Base-by-base conservation (phyloP, 2,329 filamentous ascomycete genomes). In the Ceratocystis cacaofunesta region DNA sequence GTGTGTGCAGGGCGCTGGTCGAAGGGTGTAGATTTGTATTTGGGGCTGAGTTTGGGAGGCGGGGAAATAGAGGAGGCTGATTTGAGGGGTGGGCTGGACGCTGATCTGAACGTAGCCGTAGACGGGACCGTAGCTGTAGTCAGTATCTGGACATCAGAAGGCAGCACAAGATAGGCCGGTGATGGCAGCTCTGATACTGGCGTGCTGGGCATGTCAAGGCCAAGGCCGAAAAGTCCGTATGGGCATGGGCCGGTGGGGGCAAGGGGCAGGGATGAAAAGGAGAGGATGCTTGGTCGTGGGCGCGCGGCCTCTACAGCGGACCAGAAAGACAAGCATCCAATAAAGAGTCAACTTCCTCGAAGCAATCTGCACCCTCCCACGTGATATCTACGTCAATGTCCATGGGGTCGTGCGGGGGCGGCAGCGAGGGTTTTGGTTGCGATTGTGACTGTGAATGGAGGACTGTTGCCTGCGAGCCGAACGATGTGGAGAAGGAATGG, bases 351-450 rank as follows among this genome's bases (percentile, higher is more conserved):
- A 87, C 75, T 70, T 77, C 77, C 68, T 86, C 83, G 36, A 76
- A 73, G 2, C 70, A 69, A 61, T 81, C 80, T 48, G 80, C 80
- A 2, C 85, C 85, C 61, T 86, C 84, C 85, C 85, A 88, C 69
- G 78, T 78, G n/a, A 76, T 72, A 12, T 85, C 82, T 19, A 72
- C 73, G 70, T 86, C 83, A 57, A 84, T 74, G 7, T 86, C 83
- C 82, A 85, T 85, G n/a, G 77, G 72, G 65, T 85, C 81, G 1
- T 75, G 71, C 64, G 79, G 41, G 7, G 15, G 32, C 10, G 36
- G 28, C 17, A 22, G 62, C 19, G 62, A 32, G 7, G 28, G 48
- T 15, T 28, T 8, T 50, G 44, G 30, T 12, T 30, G 48, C 17
- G 22, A 50, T 19, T 63, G 55, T 32, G 50, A 15, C 36, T 64